Conservation (phyloP, 805 yeast genomes). For the Suhomyces vadensis region DNA sequence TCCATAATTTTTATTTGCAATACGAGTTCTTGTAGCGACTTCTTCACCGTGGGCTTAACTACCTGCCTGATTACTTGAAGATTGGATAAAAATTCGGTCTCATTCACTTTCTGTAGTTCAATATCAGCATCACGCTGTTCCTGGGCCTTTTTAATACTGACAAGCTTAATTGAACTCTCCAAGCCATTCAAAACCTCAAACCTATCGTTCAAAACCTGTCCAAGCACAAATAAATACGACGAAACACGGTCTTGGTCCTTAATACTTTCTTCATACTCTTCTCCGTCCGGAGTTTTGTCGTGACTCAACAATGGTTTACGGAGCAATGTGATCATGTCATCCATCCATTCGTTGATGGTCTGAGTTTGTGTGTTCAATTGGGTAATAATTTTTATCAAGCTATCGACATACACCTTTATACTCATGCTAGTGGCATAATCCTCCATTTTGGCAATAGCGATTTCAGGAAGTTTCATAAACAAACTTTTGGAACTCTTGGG, state of each 20-base stretch:
- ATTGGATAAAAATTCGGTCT: slow-evolving; percentile 24
- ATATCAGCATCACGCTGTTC: slow-evolving; percentile 20
- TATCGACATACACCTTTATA: slow-evolving; percentile 22
- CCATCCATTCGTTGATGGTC: slow-evolving; percentile 53
- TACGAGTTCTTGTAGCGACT: slow-evolving; percentile 36
- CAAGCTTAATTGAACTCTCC: slow-evolving; percentile 21
- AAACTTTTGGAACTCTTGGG: slow-evolving; percentile 38
- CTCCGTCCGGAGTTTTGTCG: slow-evolving; percentile 61
- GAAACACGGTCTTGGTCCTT: slow-evolving; percentile 73
- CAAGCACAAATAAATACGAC: slow-evolving; percentile 55
- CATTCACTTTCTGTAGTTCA: slow-evolving; percentile 28
- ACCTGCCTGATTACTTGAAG: slow-evolving; percentile 20
- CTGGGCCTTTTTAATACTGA: slow-evolving; percentile 19
- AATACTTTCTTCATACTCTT: slow-evolving; percentile 75
- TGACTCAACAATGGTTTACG: slow-evolving; percentile 48
- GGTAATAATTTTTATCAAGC: slow-evolving; percentile 18
- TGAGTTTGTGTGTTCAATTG: slow-evolving; percentile 55
- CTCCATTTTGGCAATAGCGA: slow-evolving; percentile 17
- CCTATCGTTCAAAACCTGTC: slow-evolving; percentile 47
- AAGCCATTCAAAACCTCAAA: slow-evolving; percentile 40
- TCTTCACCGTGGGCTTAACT: slow-evolving; percentile 33
- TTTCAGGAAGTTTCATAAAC: slow-evolving; percentile 31
- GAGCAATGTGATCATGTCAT: slow-evolving; percentile 43
- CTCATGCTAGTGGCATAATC: slow-evolving; percentile 21
- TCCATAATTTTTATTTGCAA: slow-evolving; percentile 29